Base-by-base conservation (phyloP, 768 basidiomycete species). In the Lactifluus pinguis region DNA sequence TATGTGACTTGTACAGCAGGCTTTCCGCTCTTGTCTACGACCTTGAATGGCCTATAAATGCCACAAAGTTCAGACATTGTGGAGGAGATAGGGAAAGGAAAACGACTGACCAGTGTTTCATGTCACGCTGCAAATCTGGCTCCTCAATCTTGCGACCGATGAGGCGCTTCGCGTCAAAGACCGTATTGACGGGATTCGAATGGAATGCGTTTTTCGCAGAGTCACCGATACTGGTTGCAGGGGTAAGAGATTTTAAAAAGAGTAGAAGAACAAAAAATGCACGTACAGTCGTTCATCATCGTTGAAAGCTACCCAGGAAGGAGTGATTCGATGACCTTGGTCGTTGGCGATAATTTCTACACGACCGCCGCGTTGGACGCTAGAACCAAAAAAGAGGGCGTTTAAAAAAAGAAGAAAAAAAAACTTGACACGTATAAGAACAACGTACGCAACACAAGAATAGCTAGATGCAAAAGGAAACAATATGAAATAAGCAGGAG, bases 91-190 rank as follows among this genome's bases (percentile, higher is more conserved):
- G 34, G 6, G 14, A 30, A 1, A 4, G 4, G 13, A 44, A 41
- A 21, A 55, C 58, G 19, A 17, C 45, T 1, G 6, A 70, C 88
- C 87, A 95, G 76, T 95, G 92, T 76, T 89, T 94, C 65, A 86
- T 79, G 72, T 95, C 91, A 38, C 85, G 84, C 72, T 85, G 76
- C 64, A 94, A 79, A 64, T 94, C 92, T 25, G 76, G 75, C 70
- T 95, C 92, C 57, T 89, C 84, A 70, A 85, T 78, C 71, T 86
- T 87, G 69, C 88, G 89, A 68, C 93, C 92, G 69, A 95, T 94
- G 66, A 95, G 83, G 74, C 94, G 92, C 71, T 97, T 98, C 59
- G 94, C 94, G 73, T 97, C 94, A 69, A 97, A 98, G 59, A 97
- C 88, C 10, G 94, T 97, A 76, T 98, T 98, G 66, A 80, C 68